These are phyloP conservation scores for Apiospora marii DNA, from an alignment of 2,329 filamentous ascomycete genomes.

Conservation along the genomic window DNA sequence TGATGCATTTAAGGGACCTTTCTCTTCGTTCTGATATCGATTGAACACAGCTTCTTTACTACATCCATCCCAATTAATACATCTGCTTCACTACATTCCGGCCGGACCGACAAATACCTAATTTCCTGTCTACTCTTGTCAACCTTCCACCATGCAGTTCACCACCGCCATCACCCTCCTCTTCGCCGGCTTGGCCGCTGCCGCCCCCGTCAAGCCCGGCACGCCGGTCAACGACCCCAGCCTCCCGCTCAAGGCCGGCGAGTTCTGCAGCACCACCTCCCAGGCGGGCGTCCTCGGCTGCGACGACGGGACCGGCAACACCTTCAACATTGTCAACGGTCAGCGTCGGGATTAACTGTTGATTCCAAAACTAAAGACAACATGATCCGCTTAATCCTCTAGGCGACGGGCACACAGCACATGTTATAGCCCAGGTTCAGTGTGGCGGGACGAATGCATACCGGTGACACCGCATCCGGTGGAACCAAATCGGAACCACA, in stretches of 20 bases:
- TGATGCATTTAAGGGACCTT: neutral
- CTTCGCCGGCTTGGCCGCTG: neutral
- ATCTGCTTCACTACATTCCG: neutral
- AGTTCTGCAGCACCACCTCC: conserved; percentile 22
- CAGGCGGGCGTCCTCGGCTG: conserved; percentile 8
- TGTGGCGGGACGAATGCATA: neutral
- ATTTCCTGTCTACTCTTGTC: no score
- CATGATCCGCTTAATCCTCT: neutral
- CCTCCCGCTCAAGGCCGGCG: conserved; percentile 13
- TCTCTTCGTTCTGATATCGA: neutral
- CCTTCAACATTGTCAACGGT: conserved; percentile 20
- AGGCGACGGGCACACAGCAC: neutral
- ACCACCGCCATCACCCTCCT: neutral
- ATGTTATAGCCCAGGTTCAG: neutral
- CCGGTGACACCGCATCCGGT: no score
- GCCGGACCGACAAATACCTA: neutral
- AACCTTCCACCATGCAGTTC: neutral
- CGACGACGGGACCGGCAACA: conserved; percentile 5
- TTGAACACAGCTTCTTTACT: neutral
- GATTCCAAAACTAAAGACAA: no score
- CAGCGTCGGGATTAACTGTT: neutral
- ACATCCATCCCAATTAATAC: neutral
- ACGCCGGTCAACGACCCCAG: conserved; percentile 13
- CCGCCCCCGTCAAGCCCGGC: conserved; percentile 20
- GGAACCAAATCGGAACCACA: no score